phyloP scores from a whole-genome alignment of 441 rosid genomes.

The Pelargonium myrrhifolium region DNA sequence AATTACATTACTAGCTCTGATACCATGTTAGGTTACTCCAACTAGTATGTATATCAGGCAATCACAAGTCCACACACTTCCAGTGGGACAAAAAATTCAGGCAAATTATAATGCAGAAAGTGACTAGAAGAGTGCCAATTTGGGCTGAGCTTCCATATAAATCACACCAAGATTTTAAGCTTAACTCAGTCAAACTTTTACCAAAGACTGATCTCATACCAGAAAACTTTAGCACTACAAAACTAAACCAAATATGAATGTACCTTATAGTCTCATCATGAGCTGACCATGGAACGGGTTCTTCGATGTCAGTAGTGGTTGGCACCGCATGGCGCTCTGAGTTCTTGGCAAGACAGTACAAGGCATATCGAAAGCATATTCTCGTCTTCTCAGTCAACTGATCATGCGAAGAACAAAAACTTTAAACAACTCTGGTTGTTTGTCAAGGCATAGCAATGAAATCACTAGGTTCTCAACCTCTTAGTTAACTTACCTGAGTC shows the following conservation, averaged over 20 bases:
- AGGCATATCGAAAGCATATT: conserved; percentile 70
- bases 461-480: neutral
- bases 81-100: no score
- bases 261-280: conserved; percentile 32
- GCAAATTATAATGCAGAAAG: neutral
- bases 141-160: no score
- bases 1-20: no score
- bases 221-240: no score
- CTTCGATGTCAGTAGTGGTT: conserved; percentile 10
- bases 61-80: no score
- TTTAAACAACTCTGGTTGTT: neutral
- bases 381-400: conserved; percentile 61
- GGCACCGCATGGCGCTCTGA: conserved; percentile 29
- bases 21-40: no score
- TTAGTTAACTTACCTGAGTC: conserved; percentile 41
- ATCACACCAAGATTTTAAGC: no score
- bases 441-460: neutral
- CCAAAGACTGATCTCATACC: no score
- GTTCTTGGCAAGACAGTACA: conserved; percentile 76
- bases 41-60: no score
- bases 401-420: conserved; percentile 14
- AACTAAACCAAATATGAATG: neutral
- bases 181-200: no score
- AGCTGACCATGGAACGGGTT: conserved; percentile 12
- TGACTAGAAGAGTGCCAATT: neutral